Evolutionary conservation across 257 asterid species (phyloP).

Genomic region (Solanum lignicaule): DNA sequence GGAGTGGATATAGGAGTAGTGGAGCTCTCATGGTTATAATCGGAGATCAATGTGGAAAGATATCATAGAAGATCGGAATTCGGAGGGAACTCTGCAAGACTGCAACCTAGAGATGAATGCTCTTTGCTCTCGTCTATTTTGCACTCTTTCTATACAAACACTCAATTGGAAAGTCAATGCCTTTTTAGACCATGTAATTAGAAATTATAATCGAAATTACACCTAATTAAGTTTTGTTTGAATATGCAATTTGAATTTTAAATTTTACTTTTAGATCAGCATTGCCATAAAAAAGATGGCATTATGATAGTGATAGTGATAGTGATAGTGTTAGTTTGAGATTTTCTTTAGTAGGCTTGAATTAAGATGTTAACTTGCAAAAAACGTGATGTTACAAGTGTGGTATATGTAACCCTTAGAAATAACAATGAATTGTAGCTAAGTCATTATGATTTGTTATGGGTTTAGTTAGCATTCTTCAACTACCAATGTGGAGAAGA

Average conservation of each 20-base stretch:
- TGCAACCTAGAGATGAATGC: not conserved
- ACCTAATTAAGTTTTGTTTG: not conserved
- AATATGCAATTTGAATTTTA: too few relatives aligned
- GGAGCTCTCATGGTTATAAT: not conserved
- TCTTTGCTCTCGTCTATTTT: not conserved
- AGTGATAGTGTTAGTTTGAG: not conserved
- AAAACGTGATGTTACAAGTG: not conserved
- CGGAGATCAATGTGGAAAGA: not conserved
- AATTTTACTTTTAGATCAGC: too few relatives aligned
- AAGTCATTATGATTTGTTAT: too few relatives aligned
- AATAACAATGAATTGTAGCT: too few relatives aligned
- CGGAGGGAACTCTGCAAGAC: not conserved
- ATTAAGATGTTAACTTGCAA: not conserved
- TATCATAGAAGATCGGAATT: not conserved
- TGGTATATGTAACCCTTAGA: too few relatives aligned
- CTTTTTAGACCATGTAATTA: not conserved
- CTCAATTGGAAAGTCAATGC: not conserved
- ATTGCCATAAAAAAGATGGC: not conserved
- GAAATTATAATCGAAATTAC: not conserved
- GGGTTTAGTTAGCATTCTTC: too few relatives aligned
- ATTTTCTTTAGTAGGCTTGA: not conserved
- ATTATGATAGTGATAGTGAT: not conserved
- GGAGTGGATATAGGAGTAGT: not conserved
- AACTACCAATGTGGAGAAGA: too few relatives aligned
- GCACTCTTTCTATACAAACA: not conserved